Base-by-base conservation (phyloP, 306 rosid species). In the Sesbania bispinosa region DNA sequence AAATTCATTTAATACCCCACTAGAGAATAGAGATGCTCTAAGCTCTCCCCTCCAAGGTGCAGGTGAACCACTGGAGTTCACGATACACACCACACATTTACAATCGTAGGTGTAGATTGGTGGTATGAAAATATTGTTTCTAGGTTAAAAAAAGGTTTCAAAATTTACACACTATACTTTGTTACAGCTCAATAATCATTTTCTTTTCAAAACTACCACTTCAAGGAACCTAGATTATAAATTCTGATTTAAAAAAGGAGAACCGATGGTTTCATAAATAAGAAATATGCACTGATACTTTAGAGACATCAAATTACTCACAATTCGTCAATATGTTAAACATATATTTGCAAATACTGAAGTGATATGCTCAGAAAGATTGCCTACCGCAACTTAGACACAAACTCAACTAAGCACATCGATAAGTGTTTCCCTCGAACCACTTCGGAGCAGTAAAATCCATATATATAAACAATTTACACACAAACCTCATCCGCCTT, bases 401-500 rank as follows among this genome's bases (percentile, higher is more conserved):
- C 79, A n/a, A 50, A 18, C 76, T 65, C 71, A 50, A 38, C 69
- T n/a, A n/a, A n/a, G n/a, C n/a, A n/a, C n/a, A n/a, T n/a, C n/a
- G n/a, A n/a, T n/a, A n/a, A n/a, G n/a, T n/a, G n/a, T n/a, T n/a
- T n/a, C n/a, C n/a, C n/a, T n/a, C n/a, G n/a, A 13, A 42, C 29
- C 62, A 19, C 21, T 41, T 24, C 11, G 42, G 57, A 64, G 76
- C 14, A 57, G 53, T 16, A 45, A 60, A 67, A 66, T 67, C 55
- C 47, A 43, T 39, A 52, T n/a, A n/a, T 65, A 73, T 66, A 69
- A 77, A 48, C 69, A 50, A 30, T 55, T 55, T 13, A 52, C 80
- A 71, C 33, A 26, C 33, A 21, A 48, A 53, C 61, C n/a, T 47
- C 24, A 4, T 13, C 59, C 27, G n/a, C 62, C 52, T 52, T 8